Evolutionary conservation across 2,329 filamentous ascomycete genomes (phyloP).

Genomic region (Ophiocordyceps australis): DNA sequence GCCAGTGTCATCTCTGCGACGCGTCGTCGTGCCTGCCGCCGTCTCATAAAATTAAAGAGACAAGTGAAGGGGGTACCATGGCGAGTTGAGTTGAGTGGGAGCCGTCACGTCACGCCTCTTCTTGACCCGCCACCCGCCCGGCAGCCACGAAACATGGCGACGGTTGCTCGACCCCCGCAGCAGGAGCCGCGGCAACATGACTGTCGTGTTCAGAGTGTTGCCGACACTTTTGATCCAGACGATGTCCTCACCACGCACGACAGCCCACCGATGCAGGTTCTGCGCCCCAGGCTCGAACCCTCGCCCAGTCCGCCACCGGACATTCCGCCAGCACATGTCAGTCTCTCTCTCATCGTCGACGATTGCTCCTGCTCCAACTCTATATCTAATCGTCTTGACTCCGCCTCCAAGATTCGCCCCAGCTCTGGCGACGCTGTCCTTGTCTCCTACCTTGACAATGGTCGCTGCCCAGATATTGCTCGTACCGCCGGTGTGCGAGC

Average conservation of each 20-base stretch:
- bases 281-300: constrained; percentile 13
- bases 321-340: constrained; percentile 17
- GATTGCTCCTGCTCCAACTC: constrained; percentile 30
- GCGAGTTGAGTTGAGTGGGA: constrained; percentile 15
- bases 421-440: constrained; percentile 50
- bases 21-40: too few relatives aligned
- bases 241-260: constrained; percentile 19
- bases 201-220: constrained; percentile 7
- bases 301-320: constrained; percentile 14
- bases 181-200: constrained; percentile 13
- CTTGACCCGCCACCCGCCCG: background rate
- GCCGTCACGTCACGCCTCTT: constrained; percentile 5
- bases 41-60: too few relatives aligned
- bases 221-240: constrained; percentile 24
- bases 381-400: too few relatives aligned
- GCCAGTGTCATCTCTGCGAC: too few relatives aligned
- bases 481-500: constrained; percentile 32
- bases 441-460: constrained; percentile 42
- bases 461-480: constrained; percentile 47
- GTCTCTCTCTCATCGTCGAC: constrained; percentile 11
- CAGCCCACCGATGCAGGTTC: constrained; percentile 19
- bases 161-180: constrained; percentile 15
- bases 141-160: constrained; percentile 18
- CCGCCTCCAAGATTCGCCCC: constrained; percentile 31
- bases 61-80: too few relatives aligned